phyloP scores from a whole-genome alignment of 805 yeast species.

The Candida pseudoglaebosa region DNA sequence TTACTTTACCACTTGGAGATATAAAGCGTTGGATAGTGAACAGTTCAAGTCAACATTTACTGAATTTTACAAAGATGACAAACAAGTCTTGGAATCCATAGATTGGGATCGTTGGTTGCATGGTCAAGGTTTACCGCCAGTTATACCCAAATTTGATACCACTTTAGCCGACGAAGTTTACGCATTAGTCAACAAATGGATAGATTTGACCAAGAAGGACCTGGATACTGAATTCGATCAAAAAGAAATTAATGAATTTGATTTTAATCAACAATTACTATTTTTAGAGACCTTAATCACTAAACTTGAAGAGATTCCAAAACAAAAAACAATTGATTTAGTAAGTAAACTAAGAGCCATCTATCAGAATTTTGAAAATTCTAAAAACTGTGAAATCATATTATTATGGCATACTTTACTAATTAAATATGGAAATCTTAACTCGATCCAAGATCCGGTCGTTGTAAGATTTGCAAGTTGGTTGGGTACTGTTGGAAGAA shows the following conservation, averaged over 20 bases:
- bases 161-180: slow-evolving; percentile 27
- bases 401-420: slow-evolving; percentile 21
- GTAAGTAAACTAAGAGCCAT: slow-evolving; percentile 13
- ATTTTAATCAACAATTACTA: slow-evolving; percentile 22
- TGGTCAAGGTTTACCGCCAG: slow-evolving; percentile 25
- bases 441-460: slow-evolving; percentile 9
- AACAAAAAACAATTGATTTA: slow-evolving; percentile 6
- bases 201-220: slow-evolving; percentile 6
- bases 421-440: slow-evolving; percentile 18
- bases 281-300: slow-evolving; percentile 21
- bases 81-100: slow-evolving; percentile 17
- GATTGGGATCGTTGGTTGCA: slow-evolving; percentile 29
- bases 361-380: slow-evolving; percentile 18
- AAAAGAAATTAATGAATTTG: slow-evolving; percentile 17
- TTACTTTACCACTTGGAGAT: slow-evolving; percentile 25
- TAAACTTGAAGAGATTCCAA: slow-evolving; percentile 10
- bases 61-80: slow-evolving; percentile 21
- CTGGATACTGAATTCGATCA: slow-evolving; percentile 7
- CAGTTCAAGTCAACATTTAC: slow-evolving; percentile 24
- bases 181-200: slow-evolving; percentile 21
- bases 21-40: slow-evolving; percentile 23
- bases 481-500: slow-evolving; percentile 34
- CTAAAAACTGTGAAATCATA: slow-evolving; percentile 23
- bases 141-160: slow-evolving; percentile 21
- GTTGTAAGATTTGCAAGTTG: slow-evolving; percentile 23